Percentiles rank a stretch among this genome's conserved stretches.
These are phyloP conservation scores for Echria macrotheca DNA, from an alignment of 495 filamentous ascomycete genomes.

Conservation along the genomic window DNA sequence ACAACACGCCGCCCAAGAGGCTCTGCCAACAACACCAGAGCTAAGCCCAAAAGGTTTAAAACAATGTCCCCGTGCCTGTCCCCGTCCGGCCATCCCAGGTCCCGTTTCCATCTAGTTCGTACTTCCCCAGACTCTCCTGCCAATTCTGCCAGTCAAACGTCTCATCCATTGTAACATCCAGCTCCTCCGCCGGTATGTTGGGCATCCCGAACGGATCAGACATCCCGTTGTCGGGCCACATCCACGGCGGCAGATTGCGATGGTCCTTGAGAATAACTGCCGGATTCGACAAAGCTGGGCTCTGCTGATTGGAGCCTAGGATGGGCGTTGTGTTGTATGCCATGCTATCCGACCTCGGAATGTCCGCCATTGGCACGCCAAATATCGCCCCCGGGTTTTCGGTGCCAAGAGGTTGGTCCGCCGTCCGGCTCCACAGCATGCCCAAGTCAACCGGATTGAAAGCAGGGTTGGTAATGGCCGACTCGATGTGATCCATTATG, in stretches of 20 bases:
- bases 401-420: too few relatives aligned
- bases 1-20: too few relatives aligned
- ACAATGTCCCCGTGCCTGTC: not conserved
- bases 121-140: constrained; percentile 35
- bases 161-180: constrained; percentile 38
- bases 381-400: constrained; percentile 4
- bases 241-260: constrained; percentile 39
- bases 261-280: constrained; percentile 10
- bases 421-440: constrained; percentile 16
- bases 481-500: constrained; percentile 28
- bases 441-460: constrained; percentile 23
- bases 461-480: constrained; percentile 29
- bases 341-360: not conserved
- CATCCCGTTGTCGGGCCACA: constrained; percentile 33
- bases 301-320: not conserved
- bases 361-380: constrained; percentile 7
- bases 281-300: too few relatives aligned
- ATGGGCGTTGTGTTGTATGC: not conserved
- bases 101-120: constrained; percentile 23
- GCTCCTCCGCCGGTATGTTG: constrained; percentile 27
- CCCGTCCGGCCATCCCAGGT: not conserved
- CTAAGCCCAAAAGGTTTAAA: too few relatives aligned
- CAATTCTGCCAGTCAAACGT: constrained; percentile 45
- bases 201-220: constrained; percentile 14
- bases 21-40: too few relatives aligned